These are phyloP conservation scores for Thraustochytrium sp. DNA, from an alignment of 352 stramenopile genomes.

Conservation along the genomic window DNA sequence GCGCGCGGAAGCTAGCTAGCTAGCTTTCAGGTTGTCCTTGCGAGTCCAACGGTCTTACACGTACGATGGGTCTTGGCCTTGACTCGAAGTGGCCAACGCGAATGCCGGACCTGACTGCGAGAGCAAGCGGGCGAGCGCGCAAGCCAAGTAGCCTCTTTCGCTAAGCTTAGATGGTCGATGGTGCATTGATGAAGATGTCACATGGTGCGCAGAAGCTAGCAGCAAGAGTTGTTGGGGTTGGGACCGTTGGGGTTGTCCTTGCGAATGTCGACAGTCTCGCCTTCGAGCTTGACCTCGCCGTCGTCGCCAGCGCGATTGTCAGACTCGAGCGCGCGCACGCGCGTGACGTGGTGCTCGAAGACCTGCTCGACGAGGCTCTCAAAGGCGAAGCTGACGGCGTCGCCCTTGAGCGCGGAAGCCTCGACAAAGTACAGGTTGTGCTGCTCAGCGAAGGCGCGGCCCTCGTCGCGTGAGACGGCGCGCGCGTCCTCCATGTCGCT, in stretches of 20 bases:
- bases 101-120: too few relatives aligned
- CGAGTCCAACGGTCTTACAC: too few relatives aligned
- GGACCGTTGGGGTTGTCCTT: neutral
- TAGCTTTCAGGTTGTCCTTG: too few relatives aligned
- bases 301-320: neutral
- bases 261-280: conserved; percentile 24
- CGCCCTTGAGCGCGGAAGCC: conserved; percentile 43
- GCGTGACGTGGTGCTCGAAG: conserved; percentile 41
- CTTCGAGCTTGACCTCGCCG: conserved; percentile 22
- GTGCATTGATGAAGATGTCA: too few relatives aligned
- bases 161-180: neutral
- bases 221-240: neutral
- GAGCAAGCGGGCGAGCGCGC: too few relatives aligned
- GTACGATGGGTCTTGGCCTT: too few relatives aligned
- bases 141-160: too few relatives aligned
- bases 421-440: conserved; percentile 48
- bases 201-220: neutral
- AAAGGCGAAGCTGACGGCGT: conserved; percentile 43
- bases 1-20: too few relatives aligned
- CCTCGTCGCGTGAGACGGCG: conserved; percentile 22
- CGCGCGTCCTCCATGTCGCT: conserved; percentile 43
- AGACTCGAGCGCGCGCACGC: conserved; percentile 4
- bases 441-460: conserved; percentile 44
- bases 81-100: too few relatives aligned
- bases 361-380: conserved; percentile 37